These are phyloP conservation scores for Biscutella laevigata DNA, from an alignment of 441 rosid genomes.

Conservation along the genomic window DNA sequence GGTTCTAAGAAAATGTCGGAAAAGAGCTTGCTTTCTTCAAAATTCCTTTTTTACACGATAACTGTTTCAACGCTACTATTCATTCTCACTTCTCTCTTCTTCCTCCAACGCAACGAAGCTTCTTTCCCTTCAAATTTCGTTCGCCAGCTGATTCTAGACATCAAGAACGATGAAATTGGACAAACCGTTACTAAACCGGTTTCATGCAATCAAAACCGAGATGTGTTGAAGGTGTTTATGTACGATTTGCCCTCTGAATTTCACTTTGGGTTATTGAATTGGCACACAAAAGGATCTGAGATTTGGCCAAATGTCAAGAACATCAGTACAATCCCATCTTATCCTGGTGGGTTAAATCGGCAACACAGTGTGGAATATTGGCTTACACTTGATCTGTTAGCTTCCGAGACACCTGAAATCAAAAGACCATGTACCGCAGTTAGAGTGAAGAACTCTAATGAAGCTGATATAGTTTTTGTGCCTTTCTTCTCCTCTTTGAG, in stretches of 20 bases:
- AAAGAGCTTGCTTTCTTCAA: constrained; percentile 48
- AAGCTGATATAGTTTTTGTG: constrained; percentile 69
- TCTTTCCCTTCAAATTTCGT: constrained; percentile 48
- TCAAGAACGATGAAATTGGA: constrained; percentile 27
- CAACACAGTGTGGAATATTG: constrained; percentile 96
- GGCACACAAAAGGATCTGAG: constrained; percentile 47
- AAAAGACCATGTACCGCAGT: constrained; percentile 47
- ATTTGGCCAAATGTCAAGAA: constrained; percentile 61
- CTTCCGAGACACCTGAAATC: constrained; percentile 39
- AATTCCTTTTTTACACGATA: constrained; percentile 52
- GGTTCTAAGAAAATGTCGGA: constrained; percentile 46
- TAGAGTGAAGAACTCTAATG: constrained; percentile 53
- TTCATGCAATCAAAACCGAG: constrained; percentile 26
- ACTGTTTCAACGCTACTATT: constrained; percentile 52
- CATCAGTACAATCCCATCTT: constrained; percentile 38
- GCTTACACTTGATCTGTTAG: constrained; percentile 81
- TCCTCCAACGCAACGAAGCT: constrained; percentile 47
- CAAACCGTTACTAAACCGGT: constrained; percentile 7
- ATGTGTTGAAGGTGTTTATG: constrained; percentile 62
- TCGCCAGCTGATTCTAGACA: constrained; percentile 52
- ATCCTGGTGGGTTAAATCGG: constrained; percentile 84
- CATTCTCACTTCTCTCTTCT: constrained; percentile 47
- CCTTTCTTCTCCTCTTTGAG: constrained; percentile 88
- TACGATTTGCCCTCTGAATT: constrained; percentile 81
- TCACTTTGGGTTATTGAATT: constrained; percentile 79